Base-by-base conservation (phyloP, 2,329 filamentous ascomycete genomes). In the Colletotrichum euphorbiae region DNA sequence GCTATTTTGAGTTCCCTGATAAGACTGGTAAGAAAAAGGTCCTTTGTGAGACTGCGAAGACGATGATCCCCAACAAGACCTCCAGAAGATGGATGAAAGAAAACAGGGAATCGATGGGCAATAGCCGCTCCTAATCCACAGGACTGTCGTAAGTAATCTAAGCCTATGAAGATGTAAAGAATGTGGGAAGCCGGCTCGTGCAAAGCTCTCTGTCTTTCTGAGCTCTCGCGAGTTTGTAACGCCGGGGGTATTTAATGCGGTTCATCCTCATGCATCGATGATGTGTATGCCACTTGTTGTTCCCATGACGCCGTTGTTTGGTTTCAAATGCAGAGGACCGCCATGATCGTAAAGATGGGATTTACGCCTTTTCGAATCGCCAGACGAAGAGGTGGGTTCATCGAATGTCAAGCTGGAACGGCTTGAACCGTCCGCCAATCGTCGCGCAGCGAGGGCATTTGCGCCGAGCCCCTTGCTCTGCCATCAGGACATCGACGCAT, bases 381-480 rank as follows among this genome's bases (percentile, higher is more conserved):
- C 6, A 28, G 46, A 51, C 36, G 17, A 50, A 2, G 38, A 57
- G 28, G 46, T 28, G 19, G 11, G 7, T 38, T 69, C 51, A 93
- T 83, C 91, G 85, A 70, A 96, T 91, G 75, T 95, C 92, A 76
- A 96, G 84, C 80, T 94, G 91, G 79, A 96, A 94, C 46, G 91
- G 91, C 80, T 95, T 95, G 80, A 93, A 95, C 70, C 90, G 88
- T 60, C 91, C 91, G 62, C 92, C 92, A 70, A 94, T 90, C 43
- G 90, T 93, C 62, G 90, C 90, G 77, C 93, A 96, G 71, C 90
- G 86, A 66, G 93, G 92, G 80, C 93, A 96, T 77, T 92, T 92
- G 74, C 91, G 87, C 70, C 91, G 82, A 12, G 91, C 91, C 57
- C 91, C 89, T 77, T 93, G 91, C 77, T 93, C 91, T 73, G 87